Conservation (phyloP, 257 asterid genomes). For the Plectranthus barbatus region DNA sequence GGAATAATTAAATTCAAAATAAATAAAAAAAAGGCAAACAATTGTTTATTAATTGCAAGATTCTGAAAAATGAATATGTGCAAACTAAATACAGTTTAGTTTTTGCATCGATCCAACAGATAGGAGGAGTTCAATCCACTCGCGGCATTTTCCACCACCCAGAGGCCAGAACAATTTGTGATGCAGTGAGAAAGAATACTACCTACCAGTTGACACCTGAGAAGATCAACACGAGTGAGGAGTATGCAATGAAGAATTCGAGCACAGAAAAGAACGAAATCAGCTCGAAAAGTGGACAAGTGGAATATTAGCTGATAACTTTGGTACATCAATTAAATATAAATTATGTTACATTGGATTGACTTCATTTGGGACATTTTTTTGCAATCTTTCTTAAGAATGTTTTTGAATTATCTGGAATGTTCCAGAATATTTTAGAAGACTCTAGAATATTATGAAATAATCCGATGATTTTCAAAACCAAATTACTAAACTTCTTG, state of each 20-base stretch:
- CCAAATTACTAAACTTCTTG: too few relatives aligned
- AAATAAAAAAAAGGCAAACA: neutral
- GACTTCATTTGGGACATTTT: too few relatives aligned
- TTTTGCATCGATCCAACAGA: conserved; percentile 32
- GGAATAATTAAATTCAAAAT: neutral
- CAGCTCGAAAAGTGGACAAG: too few relatives aligned
- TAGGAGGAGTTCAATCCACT: conserved; percentile 32
- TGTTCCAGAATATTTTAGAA: too few relatives aligned
- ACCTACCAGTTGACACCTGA: conserved; percentile 49
- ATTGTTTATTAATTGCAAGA: neutral
- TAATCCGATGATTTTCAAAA: too few relatives aligned
- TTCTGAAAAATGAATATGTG: neutral
- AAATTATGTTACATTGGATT: too few relatives aligned
- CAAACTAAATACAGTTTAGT: conserved; percentile 12
- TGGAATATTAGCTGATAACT: too few relatives aligned
- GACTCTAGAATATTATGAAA: too few relatives aligned
- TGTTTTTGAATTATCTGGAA: too few relatives aligned
- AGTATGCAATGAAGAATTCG: conserved; percentile 9
- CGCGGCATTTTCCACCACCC: conserved; percentile 31
- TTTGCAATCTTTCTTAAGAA: too few relatives aligned
- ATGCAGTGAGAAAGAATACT: conserved; percentile 24
- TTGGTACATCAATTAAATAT: too few relatives aligned
- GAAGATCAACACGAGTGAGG: conserved; percentile 26
- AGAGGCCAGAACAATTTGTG: conserved; percentile 16
- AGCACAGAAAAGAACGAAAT: conserved; percentile 15